Percentiles rank a stretch among this genome's conserved stretches.
phyloP scores from a whole-genome alignment of 2,329 filamentous ascomycete species.

The Berkeleyomyces basicola region DNA sequence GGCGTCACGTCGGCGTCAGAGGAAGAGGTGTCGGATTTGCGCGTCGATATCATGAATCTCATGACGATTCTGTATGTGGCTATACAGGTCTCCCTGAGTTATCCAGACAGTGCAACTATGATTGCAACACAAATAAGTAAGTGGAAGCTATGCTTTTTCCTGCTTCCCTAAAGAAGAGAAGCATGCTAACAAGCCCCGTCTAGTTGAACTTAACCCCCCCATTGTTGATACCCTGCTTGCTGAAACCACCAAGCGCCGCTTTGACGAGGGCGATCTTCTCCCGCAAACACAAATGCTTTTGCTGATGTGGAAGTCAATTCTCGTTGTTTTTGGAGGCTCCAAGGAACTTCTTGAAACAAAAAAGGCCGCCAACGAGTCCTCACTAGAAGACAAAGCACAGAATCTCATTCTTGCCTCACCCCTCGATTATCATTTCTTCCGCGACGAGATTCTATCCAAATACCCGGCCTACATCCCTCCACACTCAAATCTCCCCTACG shows the following conservation, averaged over 20 bases:
- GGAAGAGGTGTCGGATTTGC: slow-evolving; percentile 27
- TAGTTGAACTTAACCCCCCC: slow-evolving; percentile 45
- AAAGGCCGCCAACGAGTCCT: slow-evolving; percentile 46
- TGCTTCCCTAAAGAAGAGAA: too few species aligned
- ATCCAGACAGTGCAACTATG: slow-evolving; percentile 30
- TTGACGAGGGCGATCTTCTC: slow-evolving; percentile 48
- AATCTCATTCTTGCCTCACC: slow-evolving; percentile 85
- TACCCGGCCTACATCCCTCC: slow-evolving; percentile 94
- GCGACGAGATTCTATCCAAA: slow-evolving; percentile 93
- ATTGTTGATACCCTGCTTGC: slow-evolving; percentile 58
- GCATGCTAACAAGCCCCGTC: slow-evolving; percentile 13
- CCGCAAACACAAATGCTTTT: slow-evolving; percentile 59
- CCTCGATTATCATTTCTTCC: slow-evolving; percentile 87
- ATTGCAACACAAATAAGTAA: slow-evolving; percentile 35
- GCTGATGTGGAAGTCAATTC: slow-evolving; percentile 78
- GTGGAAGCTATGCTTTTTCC: slow-evolving; percentile 17
- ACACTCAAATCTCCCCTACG: slow-evolving; percentile 63
- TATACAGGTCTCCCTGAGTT: slow-evolving; percentile 39
- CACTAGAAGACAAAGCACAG: slow-evolving; percentile 43
- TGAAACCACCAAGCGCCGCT: slow-evolving; percentile 50
- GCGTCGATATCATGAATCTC: slow-evolving; percentile 44
- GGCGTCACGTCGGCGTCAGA: slow-evolving; percentile 9
- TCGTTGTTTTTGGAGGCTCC: slow-evolving; percentile 71
- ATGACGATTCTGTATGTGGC: slow-evolving; percentile 47
- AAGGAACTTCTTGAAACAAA: slow-evolving; percentile 60